phyloP scores from a whole-genome alignment of 345 rosid species.

The Brassica nigra region DNA sequence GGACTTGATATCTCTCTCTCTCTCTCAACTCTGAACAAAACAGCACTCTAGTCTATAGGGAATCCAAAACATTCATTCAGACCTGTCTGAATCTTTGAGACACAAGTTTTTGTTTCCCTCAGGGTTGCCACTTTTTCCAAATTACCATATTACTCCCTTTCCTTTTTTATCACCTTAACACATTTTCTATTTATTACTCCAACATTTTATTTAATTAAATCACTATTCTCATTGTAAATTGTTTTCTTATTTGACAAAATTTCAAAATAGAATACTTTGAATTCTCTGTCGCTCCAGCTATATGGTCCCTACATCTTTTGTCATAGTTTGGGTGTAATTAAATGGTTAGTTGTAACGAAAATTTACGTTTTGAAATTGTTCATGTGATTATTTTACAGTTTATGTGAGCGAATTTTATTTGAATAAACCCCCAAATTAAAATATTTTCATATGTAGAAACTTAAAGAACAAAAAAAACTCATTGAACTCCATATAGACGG shows the following conservation, averaged over 20 bases:
- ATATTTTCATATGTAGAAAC: slow-evolving; percentile 13
- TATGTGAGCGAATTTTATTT: neutral
- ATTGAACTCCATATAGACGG: slow-evolving; percentile 40
- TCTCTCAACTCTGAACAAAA: slow-evolving; percentile 36
- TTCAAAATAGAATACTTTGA: neutral
- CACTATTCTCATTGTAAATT: neutral
- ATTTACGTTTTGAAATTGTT: neutral
- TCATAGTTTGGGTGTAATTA: slow-evolving; percentile 31
- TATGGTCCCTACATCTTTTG: slow-evolving; percentile 40
- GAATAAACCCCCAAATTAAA: neutral
- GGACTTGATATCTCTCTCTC: slow-evolving; percentile 31
- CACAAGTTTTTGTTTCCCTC: slow-evolving; percentile 42
- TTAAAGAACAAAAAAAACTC: neutral
- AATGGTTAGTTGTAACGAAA: slow-evolving; percentile 20
- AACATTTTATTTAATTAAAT: neutral
- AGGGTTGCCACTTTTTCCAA: slow-evolving; percentile 33
- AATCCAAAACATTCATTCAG: slow-evolving; percentile 45
- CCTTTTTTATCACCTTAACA: slow-evolving; percentile 25
- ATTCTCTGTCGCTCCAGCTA: slow-evolving; percentile 43
- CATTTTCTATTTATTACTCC: neutral
- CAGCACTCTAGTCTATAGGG: slow-evolving; percentile 38
- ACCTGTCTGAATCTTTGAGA: slow-evolving; percentile 55
- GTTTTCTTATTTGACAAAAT: slow-evolving; percentile 4
- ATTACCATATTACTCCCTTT: slow-evolving; percentile 33
- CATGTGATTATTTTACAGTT: slow-evolving; percentile 20